phyloP scores from a whole-genome alignment of 345 rosid genomes.

The Salix caprea region DNA sequence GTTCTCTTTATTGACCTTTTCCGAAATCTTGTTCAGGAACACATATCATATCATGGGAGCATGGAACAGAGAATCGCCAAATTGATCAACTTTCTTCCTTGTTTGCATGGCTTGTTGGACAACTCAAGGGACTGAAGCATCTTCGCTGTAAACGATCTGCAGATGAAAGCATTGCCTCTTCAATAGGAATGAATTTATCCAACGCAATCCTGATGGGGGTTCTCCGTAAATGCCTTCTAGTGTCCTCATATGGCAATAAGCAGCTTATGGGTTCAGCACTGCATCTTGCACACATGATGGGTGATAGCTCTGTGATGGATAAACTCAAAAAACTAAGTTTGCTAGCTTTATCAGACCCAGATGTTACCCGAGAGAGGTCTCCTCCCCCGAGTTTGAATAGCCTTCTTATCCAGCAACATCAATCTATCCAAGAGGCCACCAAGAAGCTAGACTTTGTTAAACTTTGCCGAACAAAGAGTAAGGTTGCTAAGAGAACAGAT shows the following conservation, averaged over 20 bases:
- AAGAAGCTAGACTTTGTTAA: slow-evolving; percentile 54
- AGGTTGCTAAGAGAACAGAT: slow-evolving; percentile 18
- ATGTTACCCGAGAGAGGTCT: slow-evolving; percentile 27
- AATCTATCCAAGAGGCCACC: slow-evolving; percentile 43
- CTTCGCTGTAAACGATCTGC: slow-evolving; percentile 24
- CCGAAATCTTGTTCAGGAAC: slow-evolving; percentile 24
- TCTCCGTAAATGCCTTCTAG: slow-evolving; percentile 46
- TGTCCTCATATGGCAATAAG: slow-evolving; percentile 38
- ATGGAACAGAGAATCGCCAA: slow-evolving; percentile 26
- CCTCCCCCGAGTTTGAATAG: slow-evolving; percentile 14
- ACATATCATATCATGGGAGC: slow-evolving; percentile 24
- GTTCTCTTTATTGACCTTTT: background rate
- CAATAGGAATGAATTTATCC: slow-evolving; percentile 26
- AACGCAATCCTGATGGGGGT: slow-evolving; percentile 41
- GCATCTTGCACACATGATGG: slow-evolving; percentile 45
- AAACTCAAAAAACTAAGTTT: slow-evolving; percentile 46
- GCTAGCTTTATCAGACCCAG: slow-evolving; percentile 21
- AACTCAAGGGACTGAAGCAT: slow-evolving; percentile 42
- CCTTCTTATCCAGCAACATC: slow-evolving; percentile 42
- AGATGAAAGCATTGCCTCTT: slow-evolving; percentile 25
- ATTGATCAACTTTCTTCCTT: slow-evolving; percentile 44
- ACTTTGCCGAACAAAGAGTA: slow-evolving; percentile 27
- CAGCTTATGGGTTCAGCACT: slow-evolving; percentile 47
- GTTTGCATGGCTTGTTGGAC: slow-evolving; percentile 69
- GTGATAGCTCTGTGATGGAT: slow-evolving; percentile 34